Evolutionary conservation across 768 basidiomycete genomes (phyloP).

Genomic region (Candolleomyces eurysporus): DNA sequence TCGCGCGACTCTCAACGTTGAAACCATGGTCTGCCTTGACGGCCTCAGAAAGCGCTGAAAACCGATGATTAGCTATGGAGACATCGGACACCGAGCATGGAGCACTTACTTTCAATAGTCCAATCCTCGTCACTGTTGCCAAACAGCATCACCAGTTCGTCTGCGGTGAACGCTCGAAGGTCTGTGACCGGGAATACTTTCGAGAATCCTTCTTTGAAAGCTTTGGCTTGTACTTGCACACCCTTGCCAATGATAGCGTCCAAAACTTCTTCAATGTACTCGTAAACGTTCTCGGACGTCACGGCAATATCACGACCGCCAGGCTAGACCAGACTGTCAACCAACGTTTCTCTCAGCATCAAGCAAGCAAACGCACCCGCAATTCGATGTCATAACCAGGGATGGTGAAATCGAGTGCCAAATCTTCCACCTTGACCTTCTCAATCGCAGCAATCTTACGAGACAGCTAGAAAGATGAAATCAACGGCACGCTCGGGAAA

Average conservation of each 20-base stretch:
- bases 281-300: slow-evolving; percentile 83
- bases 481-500: not conserved
- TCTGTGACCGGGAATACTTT: slow-evolving; percentile 95
- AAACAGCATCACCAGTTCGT: slow-evolving; percentile 94
- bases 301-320: slow-evolving; percentile 79
- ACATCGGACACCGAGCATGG: not conserved
- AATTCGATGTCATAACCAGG: slow-evolving; percentile 96
- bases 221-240: slow-evolving; percentile 73
- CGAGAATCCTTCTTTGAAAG: slow-evolving; percentile 93
- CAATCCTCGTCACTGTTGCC: slow-evolving; percentile 99
- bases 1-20: slow-evolving; percentile 90
- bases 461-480: slow-evolving; percentile 36
- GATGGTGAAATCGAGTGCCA: slow-evolving; percentile 93
- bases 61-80: slow-evolving; percentile 3
- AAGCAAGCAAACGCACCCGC: slow-evolving; percentile 47
- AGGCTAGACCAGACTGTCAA: slow-evolving; percentile 42
- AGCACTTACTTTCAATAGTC: slow-evolving; percentile 78
- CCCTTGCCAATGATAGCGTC: slow-evolving; percentile 88
- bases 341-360: not conserved
- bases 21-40: slow-evolving; percentile 98
- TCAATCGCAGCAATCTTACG: slow-evolving; percentile 59
- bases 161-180: slow-evolving; percentile 87
- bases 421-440: slow-evolving; percentile 74
- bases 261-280: slow-evolving; percentile 85
- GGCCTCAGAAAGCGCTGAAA: slow-evolving; percentile 78